Base-by-base conservation (phyloP, 176 grass and related monocot species). In the Miscanthus lutarioriparius region DNA sequence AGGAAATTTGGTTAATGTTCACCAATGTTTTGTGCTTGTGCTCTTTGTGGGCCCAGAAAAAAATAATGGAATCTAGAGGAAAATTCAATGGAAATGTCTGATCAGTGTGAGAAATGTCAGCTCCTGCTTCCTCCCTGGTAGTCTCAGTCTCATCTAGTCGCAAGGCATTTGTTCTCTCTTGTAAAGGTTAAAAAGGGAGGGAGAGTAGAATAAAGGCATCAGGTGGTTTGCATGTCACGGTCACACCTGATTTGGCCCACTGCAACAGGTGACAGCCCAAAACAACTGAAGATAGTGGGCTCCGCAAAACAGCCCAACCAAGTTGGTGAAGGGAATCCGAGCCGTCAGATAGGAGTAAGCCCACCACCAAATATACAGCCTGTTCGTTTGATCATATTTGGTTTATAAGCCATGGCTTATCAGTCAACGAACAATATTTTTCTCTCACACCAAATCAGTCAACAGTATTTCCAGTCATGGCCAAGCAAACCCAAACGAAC, bases 241-340 rank as follows among this genome's bases (percentile, higher is more conserved):
- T 73, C 40, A 74, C 70, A 74, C 45, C 73, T 35, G 73, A 56
- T n/a, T 53, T 51, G 53, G 75, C 53, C 75, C 53, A 61, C 2
- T 39, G 33, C n/a, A 63, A 14, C 12, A 62, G 17, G 17, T 77
- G 36, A 30, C 35, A 62, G 33, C 53, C 75, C 53, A 39, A 26
- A 9, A 38, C 2, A 26, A 17, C 53, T 3, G 8, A 39, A 59
- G 20, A 10, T 40, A 61, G 0, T 64, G 76, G 35, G 76, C 76
- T 78, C 33, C 17, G n/a, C 0, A 16, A 78, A 78, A 26, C 36
- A 58, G 48, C 67, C 35, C 23, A 13, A 28, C 47, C 3, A 7
- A 39, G n/a, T 36, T 14, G 10, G 54, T 0, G 20, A 75, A 30
- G 28, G 3, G 41, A 49, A 49, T 19, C 23, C 4, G 30, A 33